These are phyloP conservation scores for Caryopteris hybrid DNA, from an alignment of 305 asterid genomes.

Conservation along the genomic window DNA sequence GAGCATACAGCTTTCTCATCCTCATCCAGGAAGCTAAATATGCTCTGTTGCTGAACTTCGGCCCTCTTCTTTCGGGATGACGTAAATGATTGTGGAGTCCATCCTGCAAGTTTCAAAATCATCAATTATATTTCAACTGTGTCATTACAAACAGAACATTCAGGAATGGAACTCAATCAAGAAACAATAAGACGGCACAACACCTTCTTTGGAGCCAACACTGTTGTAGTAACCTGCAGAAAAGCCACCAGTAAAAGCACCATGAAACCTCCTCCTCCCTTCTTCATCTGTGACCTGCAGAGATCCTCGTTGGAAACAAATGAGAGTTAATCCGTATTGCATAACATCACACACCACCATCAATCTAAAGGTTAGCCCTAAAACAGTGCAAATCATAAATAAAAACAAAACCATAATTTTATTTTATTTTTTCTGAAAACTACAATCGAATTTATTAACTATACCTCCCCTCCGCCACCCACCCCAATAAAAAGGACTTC, in stretches of 20 bases:
- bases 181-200: not conserved
- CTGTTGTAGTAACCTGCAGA: slow-evolving; percentile 87
- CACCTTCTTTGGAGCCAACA: slow-evolving; percentile 97
- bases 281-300: slow-evolving; percentile 84
- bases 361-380: not conserved
- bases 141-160: not conserved
- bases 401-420: not conserved
- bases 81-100: slow-evolving; percentile 85
- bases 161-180: not conserved
- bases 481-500: not conserved
- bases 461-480: not conserved
- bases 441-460: not conserved
- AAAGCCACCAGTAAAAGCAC: slow-evolving; percentile 93
- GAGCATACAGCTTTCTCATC: slow-evolving; percentile 84
- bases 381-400: not conserved
- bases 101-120: slow-evolving; percentile 46
- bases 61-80: slow-evolving; percentile 89
- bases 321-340: not conserved
- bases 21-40: slow-evolving; percentile 77
- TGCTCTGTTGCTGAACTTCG: slow-evolving; percentile 61
- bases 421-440: not conserved
- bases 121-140: not conserved
- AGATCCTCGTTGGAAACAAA: slow-evolving; percentile 7
- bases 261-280: slow-evolving; percentile 96
- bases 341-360: not conserved